Percentiles rank a stretch among this genome's conserved stretches.
These are phyloP conservation scores for Starmerella kuoi DNA, from an alignment of 805 yeast species.

Conservation along the genomic window DNA sequence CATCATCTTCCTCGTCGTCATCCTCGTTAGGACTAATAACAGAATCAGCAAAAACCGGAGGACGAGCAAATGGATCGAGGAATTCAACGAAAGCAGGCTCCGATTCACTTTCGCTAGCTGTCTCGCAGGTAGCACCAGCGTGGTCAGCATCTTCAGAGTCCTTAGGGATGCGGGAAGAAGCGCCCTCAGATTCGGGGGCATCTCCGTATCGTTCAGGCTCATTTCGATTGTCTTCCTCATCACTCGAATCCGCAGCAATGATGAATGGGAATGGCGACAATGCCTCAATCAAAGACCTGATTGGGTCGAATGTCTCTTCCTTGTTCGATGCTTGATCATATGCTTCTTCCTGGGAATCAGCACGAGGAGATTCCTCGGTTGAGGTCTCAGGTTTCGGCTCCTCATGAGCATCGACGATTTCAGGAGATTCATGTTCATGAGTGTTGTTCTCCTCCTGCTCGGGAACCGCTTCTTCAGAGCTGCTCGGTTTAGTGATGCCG, in stretches of 20 bases:
- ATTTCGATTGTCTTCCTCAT: slow-evolving; percentile 8
- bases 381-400: slow-evolving; percentile 1
- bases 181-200: neutral
- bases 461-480: neutral
- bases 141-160: neutral
- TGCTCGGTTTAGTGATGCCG: neutral
- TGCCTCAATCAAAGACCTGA: slow-evolving; percentile 12
- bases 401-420: neutral
- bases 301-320: slow-evolving; percentile 7
- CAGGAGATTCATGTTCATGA: neutral
- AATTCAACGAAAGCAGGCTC: slow-evolving; percentile 7
- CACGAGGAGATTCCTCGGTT: neutral
- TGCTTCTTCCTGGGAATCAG: neutral
- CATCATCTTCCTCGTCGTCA: slow-evolving; percentile 1
- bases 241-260: slow-evolving; percentile 14
- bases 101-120: slow-evolving; percentile 12
- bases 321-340: neutral
- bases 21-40: neutral
- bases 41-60: neutral
- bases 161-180: neutral
- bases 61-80: slow-evolving; percentile 1
- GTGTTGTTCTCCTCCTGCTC: neutral
- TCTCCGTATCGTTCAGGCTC: neutral
- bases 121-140: slow-evolving; percentile 15
- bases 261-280: slow-evolving; percentile 13